These are phyloP conservation scores for Limonium bicolor DNA, from an alignment of 148 eudicot species.

Conservation along the genomic window DNA sequence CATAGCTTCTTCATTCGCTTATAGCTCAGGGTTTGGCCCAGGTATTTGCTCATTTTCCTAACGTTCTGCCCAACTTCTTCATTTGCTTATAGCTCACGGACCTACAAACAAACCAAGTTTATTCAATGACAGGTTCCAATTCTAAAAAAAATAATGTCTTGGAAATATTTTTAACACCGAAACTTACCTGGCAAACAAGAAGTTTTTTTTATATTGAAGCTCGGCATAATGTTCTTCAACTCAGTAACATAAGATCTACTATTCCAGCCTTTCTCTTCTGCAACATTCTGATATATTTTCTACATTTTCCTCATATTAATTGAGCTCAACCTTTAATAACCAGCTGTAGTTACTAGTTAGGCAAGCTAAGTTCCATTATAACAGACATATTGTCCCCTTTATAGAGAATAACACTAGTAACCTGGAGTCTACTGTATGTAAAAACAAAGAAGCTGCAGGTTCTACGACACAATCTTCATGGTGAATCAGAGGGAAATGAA, in stretches of 20 bases:
- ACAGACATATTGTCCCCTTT: too few species aligned
- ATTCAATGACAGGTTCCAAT: background rate
- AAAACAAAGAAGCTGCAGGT: too few species aligned
- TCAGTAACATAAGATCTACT: conserved; percentile 82
- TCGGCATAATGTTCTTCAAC: conserved; percentile 87
- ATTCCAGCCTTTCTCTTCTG: conserved; percentile 86
- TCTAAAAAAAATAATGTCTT: background rate
- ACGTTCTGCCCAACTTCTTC: conserved; percentile 42
- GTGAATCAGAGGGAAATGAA: too few species aligned
- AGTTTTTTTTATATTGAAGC: conserved; percentile 86
- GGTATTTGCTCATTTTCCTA: conserved; percentile 24
- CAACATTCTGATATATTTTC: conserved; percentile 89
- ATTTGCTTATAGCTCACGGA: conserved; percentile 62
- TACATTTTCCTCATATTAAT: conserved; percentile 95
- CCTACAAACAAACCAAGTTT: conserved; percentile 14
- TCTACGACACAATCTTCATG: too few species aligned
- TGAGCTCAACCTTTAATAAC: conserved; percentile 63
- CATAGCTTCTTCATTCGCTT: conserved; percentile 78
- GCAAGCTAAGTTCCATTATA: too few species aligned
- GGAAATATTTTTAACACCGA: background rate
- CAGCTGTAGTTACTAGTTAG: too few species aligned
- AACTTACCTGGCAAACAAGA: conserved; percentile 76
- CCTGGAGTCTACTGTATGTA: too few species aligned
- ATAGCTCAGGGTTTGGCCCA: conserved; percentile 32
- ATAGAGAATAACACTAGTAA: too few species aligned